phyloP scores from a whole-genome alignment of 441 rosid genomes.

The Arabidopsis lyrata region DNA sequence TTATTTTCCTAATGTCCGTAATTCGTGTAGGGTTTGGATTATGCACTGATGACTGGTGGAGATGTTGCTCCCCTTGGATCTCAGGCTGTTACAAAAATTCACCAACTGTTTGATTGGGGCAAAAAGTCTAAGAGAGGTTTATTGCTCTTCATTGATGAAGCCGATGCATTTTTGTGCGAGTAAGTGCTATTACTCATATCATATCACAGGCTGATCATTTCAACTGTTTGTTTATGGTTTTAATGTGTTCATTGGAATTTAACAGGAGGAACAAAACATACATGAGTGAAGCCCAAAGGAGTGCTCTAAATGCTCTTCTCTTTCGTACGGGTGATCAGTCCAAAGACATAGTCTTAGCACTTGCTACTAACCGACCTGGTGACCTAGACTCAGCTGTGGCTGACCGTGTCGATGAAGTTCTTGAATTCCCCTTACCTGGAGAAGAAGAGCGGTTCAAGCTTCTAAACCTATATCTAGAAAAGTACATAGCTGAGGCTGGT shows the following conservation, averaged over 20 bases:
- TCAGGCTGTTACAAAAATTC: constrained; percentile 98
- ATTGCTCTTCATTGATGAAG: constrained; percentile 90
- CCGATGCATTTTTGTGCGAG: constrained; percentile 98
- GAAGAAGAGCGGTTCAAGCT: constrained; percentile 87
- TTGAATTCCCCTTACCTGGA: constrained; percentile 90
- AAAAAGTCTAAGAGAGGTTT: constrained; percentile 89
- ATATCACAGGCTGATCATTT: not conserved
- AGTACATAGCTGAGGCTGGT: constrained; percentile 85
- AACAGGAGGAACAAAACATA: constrained; percentile 91
- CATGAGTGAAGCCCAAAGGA: constrained; percentile 98
- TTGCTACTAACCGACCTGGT: constrained; percentile 93
- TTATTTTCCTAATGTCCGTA: constrained; percentile 1
- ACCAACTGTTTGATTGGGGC: constrained; percentile 94
- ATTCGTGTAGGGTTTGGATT: constrained; percentile 81
- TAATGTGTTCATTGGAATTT: constrained; percentile 30
- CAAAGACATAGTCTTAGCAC: constrained; percentile 91
- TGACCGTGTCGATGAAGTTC: constrained; percentile 87
- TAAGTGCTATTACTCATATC: constrained; percentile 50
- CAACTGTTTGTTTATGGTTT: constrained; percentile 11
- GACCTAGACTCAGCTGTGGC: constrained; percentile 95
- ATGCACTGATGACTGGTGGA: constrained; percentile 98
- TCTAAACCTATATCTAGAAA: constrained; percentile 81
- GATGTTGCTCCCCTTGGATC: constrained; percentile 98
- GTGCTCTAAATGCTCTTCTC: constrained; percentile 94
- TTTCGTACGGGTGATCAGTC: constrained; percentile 95